These are phyloP conservation scores for Tolypocladium endophyticum DNA, from an alignment of 2,329 filamentous ascomycete genomes.

Conservation along the genomic window DNA sequence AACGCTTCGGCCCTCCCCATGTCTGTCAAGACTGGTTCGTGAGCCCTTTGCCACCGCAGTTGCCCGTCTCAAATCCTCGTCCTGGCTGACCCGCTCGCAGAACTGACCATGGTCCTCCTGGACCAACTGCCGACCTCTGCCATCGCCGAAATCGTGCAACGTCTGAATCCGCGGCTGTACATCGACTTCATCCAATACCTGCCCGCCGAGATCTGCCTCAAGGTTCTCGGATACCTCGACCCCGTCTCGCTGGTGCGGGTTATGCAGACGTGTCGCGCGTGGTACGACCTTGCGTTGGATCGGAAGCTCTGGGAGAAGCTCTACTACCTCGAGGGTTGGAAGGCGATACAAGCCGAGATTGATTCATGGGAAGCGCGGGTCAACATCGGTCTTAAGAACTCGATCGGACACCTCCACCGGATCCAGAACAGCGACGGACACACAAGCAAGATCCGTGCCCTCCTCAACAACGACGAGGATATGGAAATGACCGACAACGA, in stretches of 20 bases:
- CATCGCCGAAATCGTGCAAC: constrained; percentile 70
- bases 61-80: neutral
- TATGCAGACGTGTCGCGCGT: constrained; percentile 67
- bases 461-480: constrained; percentile 38
- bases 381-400: constrained; percentile 31
- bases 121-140: constrained; percentile 69
- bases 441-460: constrained; percentile 43
- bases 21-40: constrained; percentile 38
- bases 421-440: constrained; percentile 38
- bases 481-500: constrained; percentile 34
- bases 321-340: constrained; percentile 82
- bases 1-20: constrained; percentile 39
- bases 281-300: constrained; percentile 74
- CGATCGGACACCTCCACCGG: constrained; percentile 30
- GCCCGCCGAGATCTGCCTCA: constrained; percentile 81
- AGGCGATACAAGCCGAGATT: constrained; percentile 56
- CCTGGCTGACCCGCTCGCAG: constrained; percentile 29
- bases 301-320: constrained; percentile 76
- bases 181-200: constrained; percentile 84
- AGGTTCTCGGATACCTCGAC: constrained; percentile 79
- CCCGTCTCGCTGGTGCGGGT: constrained; percentile 70
- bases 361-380: constrained; percentile 52
- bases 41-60: neutral
- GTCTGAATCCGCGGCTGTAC: constrained; percentile 73
- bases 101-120: constrained; percentile 70